Conservation (phyloP, 331 rosid species). For the Quercus tomentella region DNA sequence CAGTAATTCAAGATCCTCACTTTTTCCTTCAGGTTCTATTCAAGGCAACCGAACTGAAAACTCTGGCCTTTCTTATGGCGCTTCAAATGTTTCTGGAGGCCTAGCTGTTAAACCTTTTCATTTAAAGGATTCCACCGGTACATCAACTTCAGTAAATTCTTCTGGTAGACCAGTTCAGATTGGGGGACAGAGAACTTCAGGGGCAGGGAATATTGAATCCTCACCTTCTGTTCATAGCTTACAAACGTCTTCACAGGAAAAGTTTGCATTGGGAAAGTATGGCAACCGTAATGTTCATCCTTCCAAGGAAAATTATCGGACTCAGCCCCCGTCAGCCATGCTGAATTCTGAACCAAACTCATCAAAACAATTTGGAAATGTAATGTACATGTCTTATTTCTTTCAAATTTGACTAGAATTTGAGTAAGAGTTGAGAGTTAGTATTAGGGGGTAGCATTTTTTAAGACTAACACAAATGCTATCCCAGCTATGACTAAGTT, state of each 20-base stretch:
- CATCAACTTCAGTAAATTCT: conserved; percentile 25
- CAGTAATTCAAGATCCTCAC: conserved; percentile 23
- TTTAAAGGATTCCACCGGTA: conserved; percentile 19
- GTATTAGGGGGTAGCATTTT: neutral
- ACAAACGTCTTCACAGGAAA: conserved; percentile 37
- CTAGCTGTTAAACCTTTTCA: conserved; percentile 31
- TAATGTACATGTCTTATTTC: conserved; percentile 31
- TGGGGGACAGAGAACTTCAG: conserved; percentile 37
- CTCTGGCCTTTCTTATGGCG: conserved; percentile 21
- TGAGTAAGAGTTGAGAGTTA: neutral
- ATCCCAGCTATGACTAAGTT: neutral
- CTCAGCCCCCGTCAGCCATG: conserved; percentile 39
- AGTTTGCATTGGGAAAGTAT: conserved; percentile 29
- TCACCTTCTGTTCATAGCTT: conserved; percentile 37
- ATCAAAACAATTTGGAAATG: conserved; percentile 76
- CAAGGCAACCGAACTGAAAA: conserved; percentile 31
- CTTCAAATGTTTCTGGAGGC: conserved; percentile 26
- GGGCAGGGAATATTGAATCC: conserved; percentile 41
- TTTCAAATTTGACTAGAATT: neutral
- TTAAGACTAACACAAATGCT: neutral
- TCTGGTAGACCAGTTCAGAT: conserved; percentile 38
- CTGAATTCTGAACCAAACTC: conserved; percentile 44
- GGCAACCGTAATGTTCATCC: conserved; percentile 37
- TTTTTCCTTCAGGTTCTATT: conserved; percentile 29
- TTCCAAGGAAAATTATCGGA: conserved; percentile 40